phyloP scores from a whole-genome alignment of 176 grass and related monocot species.

The Themeda triandra region DNA sequence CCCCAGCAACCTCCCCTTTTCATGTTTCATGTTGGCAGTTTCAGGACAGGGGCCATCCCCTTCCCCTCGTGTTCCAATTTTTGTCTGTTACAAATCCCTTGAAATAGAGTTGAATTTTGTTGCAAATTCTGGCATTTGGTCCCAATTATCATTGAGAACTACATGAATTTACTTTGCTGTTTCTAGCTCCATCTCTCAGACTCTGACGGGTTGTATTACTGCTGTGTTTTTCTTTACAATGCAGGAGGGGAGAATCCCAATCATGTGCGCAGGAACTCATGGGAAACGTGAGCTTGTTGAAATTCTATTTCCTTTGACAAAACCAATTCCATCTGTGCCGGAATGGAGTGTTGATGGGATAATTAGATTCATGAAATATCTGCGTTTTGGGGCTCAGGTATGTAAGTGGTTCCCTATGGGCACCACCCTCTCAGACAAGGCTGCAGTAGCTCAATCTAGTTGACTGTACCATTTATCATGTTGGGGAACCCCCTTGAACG shows the following conservation, averaged over 20 bases:
- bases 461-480: neutral
- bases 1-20: too few relatives aligned
- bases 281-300: conserved; percentile 38
- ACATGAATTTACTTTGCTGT: neutral
- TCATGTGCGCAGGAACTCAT: conserved; percentile 15
- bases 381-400: neutral
- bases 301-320: conserved; percentile 49
- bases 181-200: neutral
- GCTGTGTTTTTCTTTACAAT: neutral
- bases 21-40: too few relatives aligned
- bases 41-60: neutral
- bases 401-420: neutral
- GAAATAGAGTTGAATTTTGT: neutral
- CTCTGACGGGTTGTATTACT: neutral
- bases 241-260: conserved; percentile 28
- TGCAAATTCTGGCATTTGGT: neutral
- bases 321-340: conserved; percentile 17
- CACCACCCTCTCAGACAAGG: too few relatives aligned
- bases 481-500: neutral
- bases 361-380: neutral
- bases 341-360: conserved; percentile 23
- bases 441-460: neutral
- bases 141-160: neutral
- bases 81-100: neutral
- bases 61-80: neutral